Evolutionary conservation across 345 rosid species (phyloP).

Genomic region (Eucalyptus tenuipes): DNA sequence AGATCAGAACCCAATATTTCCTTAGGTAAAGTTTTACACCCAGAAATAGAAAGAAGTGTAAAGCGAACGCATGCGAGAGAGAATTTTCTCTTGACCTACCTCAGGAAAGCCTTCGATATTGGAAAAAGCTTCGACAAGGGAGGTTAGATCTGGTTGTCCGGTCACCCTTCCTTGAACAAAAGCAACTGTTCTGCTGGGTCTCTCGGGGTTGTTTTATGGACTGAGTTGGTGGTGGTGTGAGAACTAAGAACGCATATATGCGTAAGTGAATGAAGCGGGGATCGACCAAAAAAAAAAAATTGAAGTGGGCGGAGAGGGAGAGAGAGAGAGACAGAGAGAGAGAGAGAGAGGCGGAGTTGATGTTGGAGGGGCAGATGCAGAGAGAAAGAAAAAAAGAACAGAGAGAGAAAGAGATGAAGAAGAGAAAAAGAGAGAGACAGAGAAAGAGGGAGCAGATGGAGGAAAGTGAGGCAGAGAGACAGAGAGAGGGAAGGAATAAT

Average conservation of each 20-base stretch:
- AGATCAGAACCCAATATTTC: neutral
- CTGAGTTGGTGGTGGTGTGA: neutral
- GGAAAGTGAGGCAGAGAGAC: neutral
- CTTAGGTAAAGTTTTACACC: neutral
- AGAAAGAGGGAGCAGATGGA: neutral
- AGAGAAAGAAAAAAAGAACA: neutral
- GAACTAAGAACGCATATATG: neutral
- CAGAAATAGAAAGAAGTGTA: neutral
- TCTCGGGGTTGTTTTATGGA: neutral
- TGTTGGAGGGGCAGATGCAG: neutral
- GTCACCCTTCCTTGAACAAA: neutral
- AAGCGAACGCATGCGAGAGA: neutral
- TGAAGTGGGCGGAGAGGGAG: neutral
- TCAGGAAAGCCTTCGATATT: neutral
- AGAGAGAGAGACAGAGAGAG: neutral
- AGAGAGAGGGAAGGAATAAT: constrained; percentile 42
- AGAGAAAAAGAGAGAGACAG: neutral
- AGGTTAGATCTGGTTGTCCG: neutral
- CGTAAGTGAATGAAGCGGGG: neutral
- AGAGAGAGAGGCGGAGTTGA: neutral
- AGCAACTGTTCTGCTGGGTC: neutral
- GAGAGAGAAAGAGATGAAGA: neutral
- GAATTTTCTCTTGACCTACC: neutral
- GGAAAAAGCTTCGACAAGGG: neutral
- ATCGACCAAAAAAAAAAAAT: neutral